Conservation (phyloP, 441 rosid species). For the Gossypium gossypioides region DNA sequence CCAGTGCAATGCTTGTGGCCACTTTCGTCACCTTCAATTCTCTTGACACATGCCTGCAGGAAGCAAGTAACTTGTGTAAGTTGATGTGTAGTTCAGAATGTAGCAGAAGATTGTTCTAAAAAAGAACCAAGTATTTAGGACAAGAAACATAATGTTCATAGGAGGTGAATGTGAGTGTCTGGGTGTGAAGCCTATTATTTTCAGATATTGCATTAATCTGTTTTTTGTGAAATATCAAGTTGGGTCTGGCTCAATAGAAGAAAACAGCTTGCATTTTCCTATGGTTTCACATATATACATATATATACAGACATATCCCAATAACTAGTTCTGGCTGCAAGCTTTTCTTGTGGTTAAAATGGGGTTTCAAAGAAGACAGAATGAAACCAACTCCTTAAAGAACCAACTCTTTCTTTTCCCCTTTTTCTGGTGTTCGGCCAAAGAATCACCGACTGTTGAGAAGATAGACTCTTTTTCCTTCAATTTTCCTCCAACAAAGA, state of each 20-base stretch:
- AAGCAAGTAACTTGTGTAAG: not conserved
- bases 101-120: not conserved
- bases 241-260: not conserved
- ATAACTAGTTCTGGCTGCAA: not conserved
- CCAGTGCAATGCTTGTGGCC: constrained; percentile 78
- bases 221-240: not conserved
- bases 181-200: not conserved
- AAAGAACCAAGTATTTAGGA: not conserved
- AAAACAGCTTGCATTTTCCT: not conserved
- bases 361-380: not conserved
- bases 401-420: not conserved
- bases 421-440: not conserved
- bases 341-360: not conserved
- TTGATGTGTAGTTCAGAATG: not conserved
- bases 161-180: not conserved
- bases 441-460: not conserved
- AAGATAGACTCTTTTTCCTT: not conserved
- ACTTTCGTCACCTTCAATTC: constrained; percentile 52
- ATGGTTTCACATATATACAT: not conserved
- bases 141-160: not conserved
- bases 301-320: not conserved
- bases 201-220: not conserved
- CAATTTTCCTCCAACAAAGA: not conserved
- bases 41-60: constrained; percentile 57
- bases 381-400: not conserved